Conservation (phyloP, 495 filamentous ascomycete genomes). For the Annulohypoxylon moriforme region DNA sequence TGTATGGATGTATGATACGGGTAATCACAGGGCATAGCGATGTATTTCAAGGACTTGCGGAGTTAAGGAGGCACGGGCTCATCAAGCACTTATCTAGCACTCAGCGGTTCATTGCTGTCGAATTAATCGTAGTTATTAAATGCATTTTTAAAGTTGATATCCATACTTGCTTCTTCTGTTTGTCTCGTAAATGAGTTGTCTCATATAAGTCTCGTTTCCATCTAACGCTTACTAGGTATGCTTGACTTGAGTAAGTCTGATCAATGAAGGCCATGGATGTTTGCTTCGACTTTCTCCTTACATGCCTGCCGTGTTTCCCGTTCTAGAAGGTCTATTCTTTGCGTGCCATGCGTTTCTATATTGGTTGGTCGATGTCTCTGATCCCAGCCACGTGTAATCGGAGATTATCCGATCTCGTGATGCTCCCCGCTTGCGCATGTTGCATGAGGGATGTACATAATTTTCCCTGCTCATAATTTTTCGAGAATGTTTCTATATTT, state of each 20-base stretch:
- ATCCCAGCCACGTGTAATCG: constrained; percentile 17
- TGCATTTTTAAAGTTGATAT: constrained; percentile 18
- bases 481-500: neutral
- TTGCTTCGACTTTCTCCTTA: neutral
- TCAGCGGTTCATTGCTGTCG: constrained; percentile 22
- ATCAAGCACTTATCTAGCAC: constrained; percentile 8
- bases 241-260: neutral
- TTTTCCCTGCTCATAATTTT: neutral
- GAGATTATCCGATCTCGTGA: constrained; percentile 20
- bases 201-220: neutral
- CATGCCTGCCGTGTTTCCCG: neutral
- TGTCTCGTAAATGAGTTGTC: neutral
- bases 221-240: neutral
- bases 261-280: neutral
- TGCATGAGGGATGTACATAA: neutral
- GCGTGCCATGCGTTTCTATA: neutral
- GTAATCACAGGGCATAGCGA: constrained; percentile 38
- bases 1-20: constrained; percentile 38
- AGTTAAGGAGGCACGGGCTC: constrained; percentile 9
- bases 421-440: neutral
- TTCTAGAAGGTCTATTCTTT: constrained; percentile 19
- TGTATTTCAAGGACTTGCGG: constrained; percentile 23
- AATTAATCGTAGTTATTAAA: constrained; percentile 41
- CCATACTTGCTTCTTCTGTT: neutral
- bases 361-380: neutral